These are phyloP conservation scores for Apophysomyces trapeziformis DNA, from an alignment of 371 early-diverging fungal genomes.

Conservation along the genomic window DNA sequence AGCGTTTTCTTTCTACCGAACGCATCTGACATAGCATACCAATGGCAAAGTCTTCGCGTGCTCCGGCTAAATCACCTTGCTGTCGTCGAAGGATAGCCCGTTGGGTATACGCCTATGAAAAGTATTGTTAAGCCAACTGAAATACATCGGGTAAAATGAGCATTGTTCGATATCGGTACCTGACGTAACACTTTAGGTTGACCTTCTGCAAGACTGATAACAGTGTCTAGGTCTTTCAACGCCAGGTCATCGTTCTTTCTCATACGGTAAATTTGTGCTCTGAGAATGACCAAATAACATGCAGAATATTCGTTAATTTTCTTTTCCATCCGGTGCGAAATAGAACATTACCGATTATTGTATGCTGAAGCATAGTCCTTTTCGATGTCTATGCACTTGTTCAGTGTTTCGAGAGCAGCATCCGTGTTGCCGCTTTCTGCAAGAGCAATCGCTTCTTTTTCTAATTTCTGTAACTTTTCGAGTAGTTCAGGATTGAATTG, in stretches of 20 bases:
- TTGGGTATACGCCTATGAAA: slow-evolving; percentile 80
- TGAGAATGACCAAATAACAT: slow-evolving; percentile 14
- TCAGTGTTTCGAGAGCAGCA: slow-evolving; percentile 50
- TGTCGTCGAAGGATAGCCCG: slow-evolving; percentile 73
- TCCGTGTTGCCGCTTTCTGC: slow-evolving; percentile 55
- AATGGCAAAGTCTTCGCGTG: slow-evolving; percentile 74
- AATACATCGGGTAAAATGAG: not conserved
- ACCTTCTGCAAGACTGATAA: slow-evolving; percentile 62
- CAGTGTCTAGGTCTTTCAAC: slow-evolving; percentile 70
- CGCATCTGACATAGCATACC: slow-evolving; percentile 18
- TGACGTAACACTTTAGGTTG: slow-evolving; percentile 69
- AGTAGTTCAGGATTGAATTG: slow-evolving; percentile 34
- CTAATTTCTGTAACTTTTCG: slow-evolving; percentile 46
- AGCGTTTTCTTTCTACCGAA: not conserved
- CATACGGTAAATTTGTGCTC: slow-evolving; percentile 83
- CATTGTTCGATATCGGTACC: slow-evolving; percentile 27
- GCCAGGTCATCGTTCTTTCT: slow-evolving; percentile 58
- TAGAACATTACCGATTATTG: slow-evolving; percentile 73
- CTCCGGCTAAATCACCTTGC: slow-evolving; percentile 66
- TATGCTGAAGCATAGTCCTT: slow-evolving; percentile 80
- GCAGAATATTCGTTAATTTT: not conserved
- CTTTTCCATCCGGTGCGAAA: too few relatives aligned
- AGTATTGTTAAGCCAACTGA: not conserved
- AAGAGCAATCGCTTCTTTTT: slow-evolving; percentile 46
- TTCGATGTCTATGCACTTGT: slow-evolving; percentile 57